Evolutionary conservation across 257 asterid species (phyloP).

Genomic region (Solanum clarkiae): DNA sequence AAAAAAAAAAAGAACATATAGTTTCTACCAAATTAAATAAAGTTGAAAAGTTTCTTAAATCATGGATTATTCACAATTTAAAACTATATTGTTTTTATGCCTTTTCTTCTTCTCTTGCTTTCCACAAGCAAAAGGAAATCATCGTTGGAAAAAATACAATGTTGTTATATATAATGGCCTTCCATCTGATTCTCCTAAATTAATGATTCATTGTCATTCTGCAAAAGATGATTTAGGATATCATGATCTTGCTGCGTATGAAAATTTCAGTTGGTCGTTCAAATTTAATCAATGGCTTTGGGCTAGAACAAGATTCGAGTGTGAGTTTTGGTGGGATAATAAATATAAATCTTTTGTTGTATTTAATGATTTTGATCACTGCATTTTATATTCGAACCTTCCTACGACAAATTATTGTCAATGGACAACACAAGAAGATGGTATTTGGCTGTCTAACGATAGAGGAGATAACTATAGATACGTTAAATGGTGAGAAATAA

Average conservation of each 20-base stretch:
- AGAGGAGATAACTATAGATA: not conserved
- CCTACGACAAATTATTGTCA: not conserved
- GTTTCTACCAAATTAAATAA: not conserved
- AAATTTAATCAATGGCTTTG: not conserved
- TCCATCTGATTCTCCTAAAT: not conserved
- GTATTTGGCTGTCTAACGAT: not conserved
- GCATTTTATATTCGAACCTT: not conserved
- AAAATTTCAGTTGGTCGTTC: not conserved
- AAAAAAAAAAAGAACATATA: not conserved
- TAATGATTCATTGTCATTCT: not conserved
- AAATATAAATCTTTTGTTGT: not conserved
- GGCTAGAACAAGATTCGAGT: not conserved
- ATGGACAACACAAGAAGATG: not conserved
- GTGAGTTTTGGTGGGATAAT: not conserved
- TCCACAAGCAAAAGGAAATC: not conserved
- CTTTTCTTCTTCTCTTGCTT: not conserved
- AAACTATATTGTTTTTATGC: not conserved
- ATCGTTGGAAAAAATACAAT: not conserved
- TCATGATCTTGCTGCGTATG: not conserved
- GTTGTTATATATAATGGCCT: not conserved
- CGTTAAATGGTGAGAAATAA: not conserved
- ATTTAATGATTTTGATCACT: not conserved
- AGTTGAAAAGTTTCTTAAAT: not conserved
- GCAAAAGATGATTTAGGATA: not conserved
- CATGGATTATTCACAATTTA: not conserved